These are phyloP conservation scores for Penicillium dipodomyicola DNA, from an alignment of 495 filamentous ascomycete species.

Conservation along the genomic window DNA sequence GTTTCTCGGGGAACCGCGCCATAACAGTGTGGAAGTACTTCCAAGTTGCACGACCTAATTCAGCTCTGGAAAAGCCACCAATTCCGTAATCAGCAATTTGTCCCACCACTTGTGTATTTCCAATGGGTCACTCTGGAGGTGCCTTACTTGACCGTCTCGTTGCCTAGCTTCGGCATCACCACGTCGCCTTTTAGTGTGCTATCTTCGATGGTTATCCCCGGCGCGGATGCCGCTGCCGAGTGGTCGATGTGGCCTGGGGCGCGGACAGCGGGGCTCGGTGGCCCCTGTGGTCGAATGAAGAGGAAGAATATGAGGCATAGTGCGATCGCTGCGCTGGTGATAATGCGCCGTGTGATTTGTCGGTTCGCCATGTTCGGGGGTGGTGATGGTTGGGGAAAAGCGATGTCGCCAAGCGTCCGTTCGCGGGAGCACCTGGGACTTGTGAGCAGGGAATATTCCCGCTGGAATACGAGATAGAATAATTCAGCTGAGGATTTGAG, in stretches of 20 bases:
- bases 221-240: slow-evolving; percentile 15
- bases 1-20: slow-evolving; percentile 85
- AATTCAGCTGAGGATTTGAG: not conserved
- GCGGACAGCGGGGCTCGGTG: slow-evolving; percentile 42
- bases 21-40: slow-evolving; percentile 95
- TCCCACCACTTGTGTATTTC: not conserved
- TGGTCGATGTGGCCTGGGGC: slow-evolving; percentile 45
- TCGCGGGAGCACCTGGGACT: not conserved
- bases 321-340: slow-evolving; percentile 35
- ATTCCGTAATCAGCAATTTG: slow-evolving; percentile 9
- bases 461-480: not conserved
- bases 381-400: not conserved
- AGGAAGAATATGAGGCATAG: slow-evolving; percentile 41
- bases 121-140: not conserved
- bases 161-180: slow-evolving; percentile 86
- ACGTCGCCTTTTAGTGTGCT: slow-evolving; percentile 67
- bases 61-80: slow-evolving; percentile 55
- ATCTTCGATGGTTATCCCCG: slow-evolving; percentile 30
- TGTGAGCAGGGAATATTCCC: not conserved
- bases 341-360: slow-evolving; percentile 42
- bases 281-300: slow-evolving; percentile 42
- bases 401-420: slow-evolving; percentile 9
- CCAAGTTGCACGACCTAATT: slow-evolving; percentile 86
- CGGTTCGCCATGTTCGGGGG: slow-evolving; percentile 40
- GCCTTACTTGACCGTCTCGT: slow-evolving; percentile 73